phyloP scores from a whole-genome alignment of 306 rosid genomes.

The Vicia sativa region DNA sequence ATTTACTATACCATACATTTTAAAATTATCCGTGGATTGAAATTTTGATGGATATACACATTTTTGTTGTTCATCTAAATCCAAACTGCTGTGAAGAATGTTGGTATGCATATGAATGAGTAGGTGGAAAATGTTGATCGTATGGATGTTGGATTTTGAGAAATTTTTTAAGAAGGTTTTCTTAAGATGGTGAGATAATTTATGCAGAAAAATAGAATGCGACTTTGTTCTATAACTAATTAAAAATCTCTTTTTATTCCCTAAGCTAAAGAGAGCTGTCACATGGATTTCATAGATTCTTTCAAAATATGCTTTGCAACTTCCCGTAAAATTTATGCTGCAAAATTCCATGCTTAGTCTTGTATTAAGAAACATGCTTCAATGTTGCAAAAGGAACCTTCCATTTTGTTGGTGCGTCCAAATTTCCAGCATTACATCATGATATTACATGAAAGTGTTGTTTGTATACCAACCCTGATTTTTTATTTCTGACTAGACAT shows the following conservation, averaged over 20 bases:
- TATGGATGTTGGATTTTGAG: conserved; percentile 94
- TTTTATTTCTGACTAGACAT: conserved; percentile 17
- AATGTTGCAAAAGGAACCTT: no score
- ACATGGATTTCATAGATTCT: conserved; percentile 31
- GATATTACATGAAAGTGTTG: no score
- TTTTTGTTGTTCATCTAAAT: conserved; percentile 54
- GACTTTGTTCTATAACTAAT: no score
- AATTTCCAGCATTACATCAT: no score
- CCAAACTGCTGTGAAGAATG: conserved; percentile 87
- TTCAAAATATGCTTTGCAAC: not conserved
- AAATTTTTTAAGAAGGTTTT: conserved; percentile 99
- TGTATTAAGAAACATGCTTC: no score
- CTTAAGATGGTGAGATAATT: conserved; percentile 99
- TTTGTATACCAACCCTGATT: conserved; percentile 12
- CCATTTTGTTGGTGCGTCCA: no score
- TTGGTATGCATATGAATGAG: conserved; percentile 91
- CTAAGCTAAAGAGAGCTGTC: no score
- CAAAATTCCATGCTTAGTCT: conserved; percentile 36
- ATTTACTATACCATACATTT: no score
- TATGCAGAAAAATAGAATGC: not conserved
- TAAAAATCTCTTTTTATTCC: no score
- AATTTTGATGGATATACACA: conserved; percentile 36
- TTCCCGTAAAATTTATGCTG: conserved; percentile 10
- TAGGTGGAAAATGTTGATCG: conserved; percentile 99
- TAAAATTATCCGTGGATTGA: no score